phyloP scores from a whole-genome alignment of 1,284 basidiomycete genomes.

The Trichosporon sp. region DNA sequence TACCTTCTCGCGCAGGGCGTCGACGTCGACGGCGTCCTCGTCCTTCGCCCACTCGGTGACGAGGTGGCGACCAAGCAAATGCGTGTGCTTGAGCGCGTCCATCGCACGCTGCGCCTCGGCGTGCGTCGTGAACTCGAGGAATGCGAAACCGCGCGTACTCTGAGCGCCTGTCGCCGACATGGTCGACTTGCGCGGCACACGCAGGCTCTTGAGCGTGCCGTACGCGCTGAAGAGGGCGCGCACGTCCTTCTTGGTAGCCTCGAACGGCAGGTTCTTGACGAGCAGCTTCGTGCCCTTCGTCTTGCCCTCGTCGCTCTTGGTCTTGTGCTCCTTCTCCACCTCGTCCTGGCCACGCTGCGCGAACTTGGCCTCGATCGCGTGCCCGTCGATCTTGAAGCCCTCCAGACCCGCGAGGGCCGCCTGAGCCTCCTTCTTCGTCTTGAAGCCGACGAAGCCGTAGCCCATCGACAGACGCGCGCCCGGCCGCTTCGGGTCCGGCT shows the following conservation, averaged over 20 bases:
- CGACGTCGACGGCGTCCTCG: constrained; percentile 60
- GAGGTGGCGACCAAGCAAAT: constrained; percentile 90
- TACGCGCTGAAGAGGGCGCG: constrained; percentile 81
- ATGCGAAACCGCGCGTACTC: constrained; percentile 77
- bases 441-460: constrained; percentile 93
- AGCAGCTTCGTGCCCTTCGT: constrained; percentile 77
- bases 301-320: constrained; percentile 48
- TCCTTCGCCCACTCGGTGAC: constrained; percentile 89
- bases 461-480: constrained; percentile 75
- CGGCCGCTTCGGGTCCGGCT: constrained; percentile 73
- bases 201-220: constrained; percentile 84
- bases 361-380: constrained; percentile 76
- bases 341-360: constrained; percentile 78
- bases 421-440: constrained; percentile 65
- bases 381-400: constrained; percentile 81
- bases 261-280: constrained; percentile 97
- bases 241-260: constrained; percentile 89
- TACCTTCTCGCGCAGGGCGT: constrained; percentile 69
- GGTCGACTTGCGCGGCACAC: constrained; percentile 81
- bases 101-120: constrained; percentile 83
- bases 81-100: constrained; percentile 80
- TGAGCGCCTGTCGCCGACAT: constrained; percentile 57
- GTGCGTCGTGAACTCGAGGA: constrained; percentile 84
- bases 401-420: constrained; percentile 74
- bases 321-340: constrained; percentile 49